phyloP scores from a whole-genome alignment of 164 flowering plant species.

The Annona squamosa region DNA sequence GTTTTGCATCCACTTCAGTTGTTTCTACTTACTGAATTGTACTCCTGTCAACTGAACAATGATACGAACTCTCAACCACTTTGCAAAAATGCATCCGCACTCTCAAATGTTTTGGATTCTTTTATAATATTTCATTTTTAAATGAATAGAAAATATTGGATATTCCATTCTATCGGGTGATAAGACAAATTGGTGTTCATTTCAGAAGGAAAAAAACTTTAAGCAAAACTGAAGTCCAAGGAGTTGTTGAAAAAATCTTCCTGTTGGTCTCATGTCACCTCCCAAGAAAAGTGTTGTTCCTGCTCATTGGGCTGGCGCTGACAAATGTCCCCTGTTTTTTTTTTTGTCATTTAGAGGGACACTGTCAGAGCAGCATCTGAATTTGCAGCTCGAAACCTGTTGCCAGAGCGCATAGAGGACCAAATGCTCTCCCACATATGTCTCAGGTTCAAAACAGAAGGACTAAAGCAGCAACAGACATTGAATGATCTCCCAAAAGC shows the following conservation, averaged over 20 bases:
- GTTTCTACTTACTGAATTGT: not conserved
- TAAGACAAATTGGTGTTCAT: not conserved
- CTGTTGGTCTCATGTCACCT: not conserved
- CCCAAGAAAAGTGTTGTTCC: not conserved
- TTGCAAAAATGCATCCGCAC: not conserved
- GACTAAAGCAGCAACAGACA: conserved; percentile 76
- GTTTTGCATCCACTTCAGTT: not conserved
- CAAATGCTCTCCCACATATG: conserved; percentile 88
- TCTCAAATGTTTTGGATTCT: not conserved
- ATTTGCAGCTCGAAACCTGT: conserved; percentile 66
- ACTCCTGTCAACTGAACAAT: not conserved
- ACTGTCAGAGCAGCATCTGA: conserved; percentile 65
- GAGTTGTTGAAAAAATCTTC: not conserved
- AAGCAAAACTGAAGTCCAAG: not conserved
- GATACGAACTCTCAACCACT: not conserved
- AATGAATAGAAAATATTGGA: not conserved
- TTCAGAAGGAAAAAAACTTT: not conserved
- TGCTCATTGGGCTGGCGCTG: not conserved
- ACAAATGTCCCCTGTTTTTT: not conserved
- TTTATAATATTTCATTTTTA: not conserved
- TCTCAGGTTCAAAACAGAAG: conserved; percentile 84
- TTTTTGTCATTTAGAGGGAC: conserved; percentile 49
- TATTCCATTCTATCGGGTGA: not conserved
- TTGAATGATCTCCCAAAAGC: conserved; percentile 79
- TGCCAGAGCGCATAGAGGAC: conserved; percentile 61